Evolutionary conservation across 169 alveolate genomes (phyloP).

Genomic region (Eimeria necatrix): DNA sequence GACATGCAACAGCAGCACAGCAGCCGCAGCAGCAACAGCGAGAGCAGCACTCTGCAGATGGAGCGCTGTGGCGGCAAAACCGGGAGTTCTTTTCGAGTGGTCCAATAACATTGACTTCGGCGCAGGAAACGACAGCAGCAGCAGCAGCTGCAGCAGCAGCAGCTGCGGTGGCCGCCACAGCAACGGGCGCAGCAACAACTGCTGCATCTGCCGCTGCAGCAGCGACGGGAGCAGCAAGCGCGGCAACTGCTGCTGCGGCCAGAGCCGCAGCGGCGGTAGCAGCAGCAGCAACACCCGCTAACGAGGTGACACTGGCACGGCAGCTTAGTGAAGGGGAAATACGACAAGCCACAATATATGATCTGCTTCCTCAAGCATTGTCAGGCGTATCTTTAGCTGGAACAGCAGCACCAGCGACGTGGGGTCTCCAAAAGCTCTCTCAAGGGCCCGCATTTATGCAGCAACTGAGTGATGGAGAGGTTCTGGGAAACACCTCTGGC

Average conservation of each 20-base stretch:
- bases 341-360: not conserved
- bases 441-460: conserved; percentile 11
- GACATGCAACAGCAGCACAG: conserved; percentile 18
- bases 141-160: conserved; percentile 28
- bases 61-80: too few relatives aligned
- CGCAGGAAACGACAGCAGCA: not conserved
- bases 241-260: conserved; percentile 4
- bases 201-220: not conserved
- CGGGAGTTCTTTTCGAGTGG: too few relatives aligned
- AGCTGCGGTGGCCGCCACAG: conserved; percentile 1
- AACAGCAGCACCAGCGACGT: conserved; percentile 10
- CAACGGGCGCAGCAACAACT: conserved; percentile 9
- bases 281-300: not conserved
- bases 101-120: too few relatives aligned
- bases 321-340: conserved; percentile 15
- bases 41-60: not conserved
- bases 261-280: not conserved
- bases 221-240: conserved; percentile 16
- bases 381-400: conserved; percentile 18
- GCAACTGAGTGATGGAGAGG: conserved; percentile 38
- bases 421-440: not conserved
- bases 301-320: not conserved
- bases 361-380: not conserved
- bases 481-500: not conserved
- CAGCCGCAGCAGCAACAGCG: conserved; percentile 23